Conservation (phyloP, 768 basidiomycete species). For the Leccinum disarticulatum region DNA sequence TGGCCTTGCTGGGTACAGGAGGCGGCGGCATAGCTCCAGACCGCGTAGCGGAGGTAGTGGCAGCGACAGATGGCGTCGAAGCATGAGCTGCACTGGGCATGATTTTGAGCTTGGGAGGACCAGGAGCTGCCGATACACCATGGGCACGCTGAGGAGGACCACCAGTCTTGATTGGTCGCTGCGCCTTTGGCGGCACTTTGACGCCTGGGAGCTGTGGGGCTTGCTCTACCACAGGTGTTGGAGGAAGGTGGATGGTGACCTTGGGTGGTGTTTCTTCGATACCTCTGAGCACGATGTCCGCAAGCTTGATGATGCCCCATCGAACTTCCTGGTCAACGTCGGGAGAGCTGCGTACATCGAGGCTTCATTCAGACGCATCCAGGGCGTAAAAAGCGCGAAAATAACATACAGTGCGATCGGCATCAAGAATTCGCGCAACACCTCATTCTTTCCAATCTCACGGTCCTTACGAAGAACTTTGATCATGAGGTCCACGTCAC, state of each 20-base stretch:
- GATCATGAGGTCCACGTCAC: constrained; percentile 81
- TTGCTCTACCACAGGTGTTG: constrained; percentile 67
- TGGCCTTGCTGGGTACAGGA: constrained; percentile 28
- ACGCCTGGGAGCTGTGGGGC: constrained; percentile 55
- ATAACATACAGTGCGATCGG: constrained; percentile 71
- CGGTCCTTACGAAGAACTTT: constrained; percentile 86
- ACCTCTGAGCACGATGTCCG: constrained; percentile 83
- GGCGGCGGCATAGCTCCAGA: constrained; percentile 30
- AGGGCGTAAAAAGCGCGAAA: constrained; percentile 3
- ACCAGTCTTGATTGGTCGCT: constrained; percentile 35
- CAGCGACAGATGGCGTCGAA: constrained; percentile 18
- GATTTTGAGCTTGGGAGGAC: constrained; percentile 57
- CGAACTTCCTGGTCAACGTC: constrained; percentile 86
- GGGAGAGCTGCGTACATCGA: constrained; percentile 50
- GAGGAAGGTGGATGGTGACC: constrained; percentile 77
- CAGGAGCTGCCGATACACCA: constrained; percentile 27
- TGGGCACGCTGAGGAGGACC: constrained; percentile 35
- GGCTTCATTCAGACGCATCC: constrained; percentile 1
- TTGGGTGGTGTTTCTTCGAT: constrained; percentile 83
- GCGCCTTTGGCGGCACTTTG: constrained; percentile 47
- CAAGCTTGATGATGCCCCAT: constrained; percentile 88
- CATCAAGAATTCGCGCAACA: constrained; percentile 77
- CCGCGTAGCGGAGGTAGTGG: constrained; percentile 11
- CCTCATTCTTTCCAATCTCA: constrained; percentile 79
- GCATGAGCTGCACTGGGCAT: constrained; percentile 21